These are phyloP conservation scores for Peronospora belbahrii DNA, from an alignment of 352 stramenopile genomes.

Conservation along the genomic window DNA sequence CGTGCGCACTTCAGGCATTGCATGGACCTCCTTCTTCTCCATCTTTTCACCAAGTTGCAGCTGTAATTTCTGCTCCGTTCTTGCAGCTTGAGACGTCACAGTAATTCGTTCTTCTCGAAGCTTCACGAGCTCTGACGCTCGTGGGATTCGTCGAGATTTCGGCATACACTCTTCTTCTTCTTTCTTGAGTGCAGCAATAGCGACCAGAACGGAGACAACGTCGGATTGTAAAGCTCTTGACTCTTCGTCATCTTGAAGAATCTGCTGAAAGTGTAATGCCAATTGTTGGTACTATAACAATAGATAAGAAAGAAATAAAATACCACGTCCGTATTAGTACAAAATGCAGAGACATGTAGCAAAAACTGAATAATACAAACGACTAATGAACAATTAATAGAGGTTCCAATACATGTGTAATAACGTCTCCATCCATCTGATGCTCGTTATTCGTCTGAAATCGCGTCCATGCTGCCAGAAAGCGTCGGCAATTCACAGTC, in stretches of 20 bases:
- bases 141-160: slow-evolving; percentile 13
- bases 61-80: background rate
- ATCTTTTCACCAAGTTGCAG: background rate
- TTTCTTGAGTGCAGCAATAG: slow-evolving; percentile 17
- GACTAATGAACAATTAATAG: background rate
- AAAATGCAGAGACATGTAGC: slow-evolving; percentile 2
- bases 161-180: background rate
- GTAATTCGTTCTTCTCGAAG: slow-evolving; percentile 7
- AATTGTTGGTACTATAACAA: slow-evolving; percentile 33
- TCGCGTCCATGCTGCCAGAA: slow-evolving; percentile 50
- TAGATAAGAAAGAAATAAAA: background rate
- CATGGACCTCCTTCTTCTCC: background rate
- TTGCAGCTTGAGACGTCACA: background rate
- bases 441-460: slow-evolving; percentile 25
- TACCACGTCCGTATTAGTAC: too few relatives aligned
- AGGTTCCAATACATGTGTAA: slow-evolving; percentile 8
- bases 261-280: slow-evolving; percentile 28
- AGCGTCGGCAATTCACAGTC: slow-evolving; percentile 43
- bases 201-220: slow-evolving; percentile 10
- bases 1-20: slow-evolving; percentile 11
- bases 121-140: slow-evolving; percentile 25
- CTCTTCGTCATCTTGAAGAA: slow-evolving; percentile 17
- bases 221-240: slow-evolving; percentile 20
- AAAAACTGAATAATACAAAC: background rate
- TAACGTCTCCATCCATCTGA: slow-evolving; percentile 1